Base-by-base conservation (phyloP, 495 filamentous ascomycete species). In the Hypoxylon trugodes region DNA sequence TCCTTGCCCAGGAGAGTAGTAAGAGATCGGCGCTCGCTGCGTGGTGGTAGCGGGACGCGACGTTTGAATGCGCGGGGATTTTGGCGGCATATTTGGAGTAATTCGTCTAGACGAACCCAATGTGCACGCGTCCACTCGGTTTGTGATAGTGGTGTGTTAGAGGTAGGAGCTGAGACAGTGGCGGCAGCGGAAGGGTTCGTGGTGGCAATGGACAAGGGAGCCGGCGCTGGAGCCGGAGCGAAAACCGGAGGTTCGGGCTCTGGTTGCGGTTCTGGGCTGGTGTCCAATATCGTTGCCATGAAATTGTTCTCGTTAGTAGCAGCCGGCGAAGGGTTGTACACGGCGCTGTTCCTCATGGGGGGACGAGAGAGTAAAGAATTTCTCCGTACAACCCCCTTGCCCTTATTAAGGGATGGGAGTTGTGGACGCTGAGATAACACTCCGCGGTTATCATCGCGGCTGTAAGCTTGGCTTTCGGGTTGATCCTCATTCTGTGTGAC, bases 41-140 rank as follows among this genome's bases (percentile, higher is more conserved):
- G 42, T 2, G 65, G 42, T 9, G 48, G 64, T 6, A 53, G 51
- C 6, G 51, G 28, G 26, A 35, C 47, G 1, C 51, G n/a, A 28
- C 70, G 72, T 50, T 69, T 61, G 56, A 77, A 73, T 1, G 58
- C 66, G 15, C 65, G 47, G 4, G 65, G 37, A 10, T 76, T 71
- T 25, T 15, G 38, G 22, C 56, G 61, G 35, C 73, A 55, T 40
- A 73, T 42, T 1, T 74, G 60, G 0, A 79, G 68, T 16, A 80
- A 67, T 43, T 76, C 61, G 56, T 78, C 74, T 8, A 81, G 70
- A 19, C 73, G 70, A 1, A 68, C 22, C 78, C 78, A 82, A 66
- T 82, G 78, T 15, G 66, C 30, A 26, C 69, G 69, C 12, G 77
- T 64, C 79, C 79, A 82, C 1, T 60, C 32, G 5, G 68, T 75